A percentile compares a stretch with the other conserved stretches of the same genome.
Conservation (phyloP, 2,329 filamentous ascomycete genomes). For the Arachnomyces sp. region DNA sequence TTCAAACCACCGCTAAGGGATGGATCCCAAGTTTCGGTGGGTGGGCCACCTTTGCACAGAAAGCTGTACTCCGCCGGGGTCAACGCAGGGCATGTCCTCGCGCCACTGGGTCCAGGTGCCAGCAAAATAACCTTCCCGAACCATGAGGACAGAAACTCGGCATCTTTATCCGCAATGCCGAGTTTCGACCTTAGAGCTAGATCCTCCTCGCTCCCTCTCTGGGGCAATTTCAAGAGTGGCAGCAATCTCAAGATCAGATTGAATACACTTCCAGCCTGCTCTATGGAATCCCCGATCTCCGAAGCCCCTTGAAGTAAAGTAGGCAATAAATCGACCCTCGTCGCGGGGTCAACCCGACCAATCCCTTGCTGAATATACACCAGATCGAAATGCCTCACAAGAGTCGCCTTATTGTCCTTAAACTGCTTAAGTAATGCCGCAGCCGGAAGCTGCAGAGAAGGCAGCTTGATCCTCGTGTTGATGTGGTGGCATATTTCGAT, state of each 20-base stretch:
- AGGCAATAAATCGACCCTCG: conserved; percentile 66
- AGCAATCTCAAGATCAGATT: conserved; percentile 73
- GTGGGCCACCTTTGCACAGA: conserved; percentile 49
- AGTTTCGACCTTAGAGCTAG: conserved; percentile 56
- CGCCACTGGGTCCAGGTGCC: conserved; percentile 36
- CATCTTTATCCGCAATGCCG: conserved; percentile 62
- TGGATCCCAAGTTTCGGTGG: conserved; percentile 52
- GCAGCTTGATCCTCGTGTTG: conserved; percentile 54
- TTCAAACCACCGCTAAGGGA: conserved; percentile 53
- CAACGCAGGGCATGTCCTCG: conserved; percentile 51
- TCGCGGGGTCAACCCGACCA: conserved; percentile 49
- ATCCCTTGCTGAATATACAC: conserved; percentile 82
- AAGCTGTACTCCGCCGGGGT: conserved; percentile 60
- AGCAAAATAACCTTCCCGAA: conserved; percentile 71
- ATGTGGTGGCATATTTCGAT: conserved; percentile 64
- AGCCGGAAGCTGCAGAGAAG: conserved; percentile 69
- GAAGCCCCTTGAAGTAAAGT: conserved; percentile 55
- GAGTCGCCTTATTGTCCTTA: conserved; percentile 62
- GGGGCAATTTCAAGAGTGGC: conserved; percentile 57
- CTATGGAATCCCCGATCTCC: conserved; percentile 46
- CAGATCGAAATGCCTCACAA: conserved; percentile 82
- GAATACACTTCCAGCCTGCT: conserved; percentile 61
- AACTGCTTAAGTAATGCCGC: conserved; percentile 80
- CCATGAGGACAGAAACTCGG: conserved; percentile 63
- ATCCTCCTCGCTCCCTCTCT: conserved; percentile 72